Conservation (phyloP, 495 filamentous ascomycete species). For the Aspergillus cavernicola region DNA sequence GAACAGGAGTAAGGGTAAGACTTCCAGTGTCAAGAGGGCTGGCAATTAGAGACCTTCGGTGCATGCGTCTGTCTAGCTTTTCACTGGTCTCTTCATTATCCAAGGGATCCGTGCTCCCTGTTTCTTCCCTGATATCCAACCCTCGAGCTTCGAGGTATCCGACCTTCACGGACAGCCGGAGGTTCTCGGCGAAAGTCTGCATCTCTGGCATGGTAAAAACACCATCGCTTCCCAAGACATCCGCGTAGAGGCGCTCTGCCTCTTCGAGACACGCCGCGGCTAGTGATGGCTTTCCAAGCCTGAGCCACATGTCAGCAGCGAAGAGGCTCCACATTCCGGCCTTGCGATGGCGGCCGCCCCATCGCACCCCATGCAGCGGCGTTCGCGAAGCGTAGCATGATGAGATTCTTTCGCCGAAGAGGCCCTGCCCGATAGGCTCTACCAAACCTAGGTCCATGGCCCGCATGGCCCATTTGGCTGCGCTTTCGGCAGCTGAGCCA, state of each 20-base stretch:
- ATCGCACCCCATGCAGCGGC: conserved; percentile 57
- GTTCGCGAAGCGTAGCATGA: conserved; percentile 75
- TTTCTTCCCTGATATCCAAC: conserved; percentile 30
- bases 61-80: conserved; percentile 38
- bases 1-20: conserved; percentile 29
- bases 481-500: conserved; percentile 76
- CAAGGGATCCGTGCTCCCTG: conserved; percentile 23
- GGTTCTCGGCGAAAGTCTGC: conserved; percentile 55
- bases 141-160: conserved; percentile 42
- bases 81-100: conserved; percentile 63
- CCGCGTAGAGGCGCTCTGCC: conserved; percentile 64
- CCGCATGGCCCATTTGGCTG: conserved; percentile 76
- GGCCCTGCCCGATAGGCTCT: conserved; percentile 68
- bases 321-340: conserved; percentile 87
- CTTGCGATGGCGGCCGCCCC: conserved; percentile 72
- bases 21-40: conserved; percentile 35
- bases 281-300: conserved; percentile 62
- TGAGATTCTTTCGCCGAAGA: conserved; percentile 79
- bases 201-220: conserved; percentile 55
- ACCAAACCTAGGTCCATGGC: conserved; percentile 73
- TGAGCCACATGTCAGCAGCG: conserved; percentile 78
- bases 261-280: conserved; percentile 69
- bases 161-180: conserved; percentile 57
- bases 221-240: conserved; percentile 52
- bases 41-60: conserved; percentile 40